Evolutionary conservation across 495 filamentous ascomycete species (phyloP).

Genomic region (Stereocaulon alpinum): DNA sequence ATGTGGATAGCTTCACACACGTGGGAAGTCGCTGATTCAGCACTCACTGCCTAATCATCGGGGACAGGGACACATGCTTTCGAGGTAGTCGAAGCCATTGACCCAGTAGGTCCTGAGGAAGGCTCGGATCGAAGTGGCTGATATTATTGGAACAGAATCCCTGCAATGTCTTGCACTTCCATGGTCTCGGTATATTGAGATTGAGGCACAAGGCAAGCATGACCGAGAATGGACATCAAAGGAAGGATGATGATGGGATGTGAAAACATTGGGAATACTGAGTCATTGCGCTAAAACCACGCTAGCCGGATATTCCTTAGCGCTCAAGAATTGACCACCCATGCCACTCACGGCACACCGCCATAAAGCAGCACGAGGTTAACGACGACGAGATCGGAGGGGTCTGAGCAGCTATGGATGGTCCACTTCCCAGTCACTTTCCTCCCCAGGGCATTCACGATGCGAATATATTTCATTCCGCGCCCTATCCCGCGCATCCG

Average conservation of each 20-base stretch:
- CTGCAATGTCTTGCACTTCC: too few species aligned
- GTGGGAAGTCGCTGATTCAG: neutral
- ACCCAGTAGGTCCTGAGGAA: too few species aligned
- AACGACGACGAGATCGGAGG: constrained; percentile 2
- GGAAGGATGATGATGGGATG: neutral
- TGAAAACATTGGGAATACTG: neutral
- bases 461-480: constrained; percentile 17
- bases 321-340: neutral
- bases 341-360: constrained; percentile 1
- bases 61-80: too few species aligned
- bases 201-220: neutral
- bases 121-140: neutral
- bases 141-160: neutral
- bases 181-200: neutral
- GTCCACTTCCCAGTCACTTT: constrained; percentile 19
- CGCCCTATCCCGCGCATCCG: constrained; percentile 15
- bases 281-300: too few species aligned
- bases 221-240: neutral
- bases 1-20: constrained; percentile 7
- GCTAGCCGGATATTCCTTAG: neutral
- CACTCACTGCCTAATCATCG: neutral
- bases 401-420: constrained; percentile 13
- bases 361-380: constrained; percentile 8
- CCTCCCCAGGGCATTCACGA: constrained; percentile 14
- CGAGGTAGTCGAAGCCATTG: too few species aligned